Evolutionary conservation across 805 yeast species (phyloP).

Genomic region (Torulaspora indica): DNA sequence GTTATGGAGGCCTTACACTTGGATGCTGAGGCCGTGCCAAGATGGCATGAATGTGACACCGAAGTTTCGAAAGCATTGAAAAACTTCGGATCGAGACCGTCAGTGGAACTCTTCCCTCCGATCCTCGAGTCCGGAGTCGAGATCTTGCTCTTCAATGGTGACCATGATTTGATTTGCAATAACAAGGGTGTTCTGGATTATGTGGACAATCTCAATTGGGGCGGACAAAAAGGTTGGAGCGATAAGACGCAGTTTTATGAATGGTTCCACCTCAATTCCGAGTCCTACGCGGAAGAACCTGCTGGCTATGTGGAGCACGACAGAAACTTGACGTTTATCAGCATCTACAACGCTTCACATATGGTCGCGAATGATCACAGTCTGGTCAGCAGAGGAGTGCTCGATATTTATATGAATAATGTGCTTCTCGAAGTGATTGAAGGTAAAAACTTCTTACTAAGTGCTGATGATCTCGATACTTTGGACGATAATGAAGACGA

Average conservation of each 20-base stretch:
- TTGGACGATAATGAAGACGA: slow-evolving; percentile 45
- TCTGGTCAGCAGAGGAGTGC: slow-evolving; percentile 60
- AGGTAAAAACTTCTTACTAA: slow-evolving; percentile 44
- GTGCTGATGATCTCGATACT: slow-evolving; percentile 40
- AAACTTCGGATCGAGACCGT: slow-evolving; percentile 52
- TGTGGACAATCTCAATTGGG: slow-evolving; percentile 61
- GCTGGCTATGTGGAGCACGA: slow-evolving; percentile 50
- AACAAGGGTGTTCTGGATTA: slow-evolving; percentile 65
- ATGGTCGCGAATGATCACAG: slow-evolving; percentile 91
- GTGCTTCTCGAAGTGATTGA: slow-evolving; percentile 51
- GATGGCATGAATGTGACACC: slow-evolving; percentile 77
- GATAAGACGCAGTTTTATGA: slow-evolving; percentile 27
- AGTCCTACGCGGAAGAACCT: slow-evolving; percentile 33
- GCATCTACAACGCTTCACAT: slow-evolving; percentile 74
- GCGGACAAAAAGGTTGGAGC: slow-evolving; percentile 43
- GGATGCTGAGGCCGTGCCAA: slow-evolving; percentile 31
- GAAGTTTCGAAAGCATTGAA: slow-evolving; percentile 50
- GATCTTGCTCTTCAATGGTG: slow-evolving; percentile 77
- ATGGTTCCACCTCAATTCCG: slow-evolving; percentile 40
- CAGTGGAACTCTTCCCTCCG: slow-evolving; percentile 63
- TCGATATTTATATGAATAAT: slow-evolving; percentile 49
- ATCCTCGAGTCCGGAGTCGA: slow-evolving; percentile 53
- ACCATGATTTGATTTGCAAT: slow-evolving; percentile 85
- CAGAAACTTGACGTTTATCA: slow-evolving; percentile 70
- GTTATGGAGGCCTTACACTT: slow-evolving; percentile 54